Conservation (phyloP, 495 filamentous ascomycete genomes). For the Lentithecium fluviatile region DNA sequence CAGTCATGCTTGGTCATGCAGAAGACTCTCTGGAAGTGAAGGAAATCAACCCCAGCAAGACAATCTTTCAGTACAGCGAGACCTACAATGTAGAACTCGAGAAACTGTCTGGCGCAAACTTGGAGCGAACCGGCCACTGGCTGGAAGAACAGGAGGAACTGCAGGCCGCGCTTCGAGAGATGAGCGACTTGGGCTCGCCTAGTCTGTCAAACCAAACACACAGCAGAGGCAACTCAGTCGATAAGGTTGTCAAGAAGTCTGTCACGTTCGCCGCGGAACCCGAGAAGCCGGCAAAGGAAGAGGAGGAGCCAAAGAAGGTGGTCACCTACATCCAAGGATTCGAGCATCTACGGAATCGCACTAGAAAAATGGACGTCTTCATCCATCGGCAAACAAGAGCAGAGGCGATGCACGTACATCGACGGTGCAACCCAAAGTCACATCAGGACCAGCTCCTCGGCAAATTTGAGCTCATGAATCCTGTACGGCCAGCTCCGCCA, state of each 20-base stretch:
- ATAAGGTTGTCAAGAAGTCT: slow-evolving; percentile 57
- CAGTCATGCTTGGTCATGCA: slow-evolving; percentile 19
- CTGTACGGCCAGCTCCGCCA: slow-evolving; percentile 49
- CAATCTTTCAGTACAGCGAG: slow-evolving; percentile 66
- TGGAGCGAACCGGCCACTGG: slow-evolving; percentile 82
- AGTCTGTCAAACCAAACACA: slow-evolving; percentile 15
- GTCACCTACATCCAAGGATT: slow-evolving; percentile 93
- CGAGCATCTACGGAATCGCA: slow-evolving; percentile 62
- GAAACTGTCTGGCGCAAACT: slow-evolving; percentile 60
- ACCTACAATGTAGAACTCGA: slow-evolving; percentile 66
- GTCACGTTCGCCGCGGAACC: slow-evolving; percentile 70
- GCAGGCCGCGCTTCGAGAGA: slow-evolving; percentile 60
- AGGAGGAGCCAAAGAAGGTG: slow-evolving; percentile 51
- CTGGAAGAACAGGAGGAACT: slow-evolving; percentile 64
- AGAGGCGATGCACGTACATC: slow-evolving; percentile 82
- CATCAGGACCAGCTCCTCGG: slow-evolving; percentile 66
- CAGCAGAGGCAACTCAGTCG: slow-evolving; percentile 33
- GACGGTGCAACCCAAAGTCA: slow-evolving; percentile 50
- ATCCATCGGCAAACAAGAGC: slow-evolving; percentile 79
- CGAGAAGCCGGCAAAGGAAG: slow-evolving; percentile 22
- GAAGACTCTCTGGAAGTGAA: slow-evolving; percentile 41
- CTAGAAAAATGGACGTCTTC: slow-evolving; percentile 67
- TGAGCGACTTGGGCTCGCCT: slow-evolving; percentile 49
- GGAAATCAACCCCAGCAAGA: slow-evolving; percentile 41
- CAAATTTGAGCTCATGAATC: slow-evolving; percentile 65